Conservation (phyloP, 2,329 filamentous ascomycete genomes). For the Diaporthe caulivora region DNA sequence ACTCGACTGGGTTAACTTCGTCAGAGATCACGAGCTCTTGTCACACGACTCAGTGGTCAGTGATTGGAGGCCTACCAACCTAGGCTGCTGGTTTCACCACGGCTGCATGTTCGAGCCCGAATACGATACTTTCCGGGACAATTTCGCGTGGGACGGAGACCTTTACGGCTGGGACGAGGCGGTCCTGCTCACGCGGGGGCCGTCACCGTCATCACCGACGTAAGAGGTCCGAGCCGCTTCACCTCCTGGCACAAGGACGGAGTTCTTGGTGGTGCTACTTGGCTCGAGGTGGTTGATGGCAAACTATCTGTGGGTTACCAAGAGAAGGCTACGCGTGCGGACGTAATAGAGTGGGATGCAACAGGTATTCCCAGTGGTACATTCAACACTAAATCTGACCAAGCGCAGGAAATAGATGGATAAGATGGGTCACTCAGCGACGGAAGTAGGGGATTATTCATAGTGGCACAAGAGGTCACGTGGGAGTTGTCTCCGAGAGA, state of each 20-base stretch:
- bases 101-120: constrained; percentile 15
- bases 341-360: constrained; percentile 18
- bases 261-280: not conserved
- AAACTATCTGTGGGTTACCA: not conserved
- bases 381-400: not conserved
- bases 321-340: not conserved
- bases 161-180: constrained; percentile 39
- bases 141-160: constrained; percentile 35
- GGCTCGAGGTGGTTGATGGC: constrained; percentile 11
- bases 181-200: constrained; percentile 26
- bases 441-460: not conserved
- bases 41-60: constrained; percentile 27
- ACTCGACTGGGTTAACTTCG: not conserved
- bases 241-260: not conserved
- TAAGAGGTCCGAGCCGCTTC: not conserved
- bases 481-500: not conserved
- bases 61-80: constrained; percentile 37
- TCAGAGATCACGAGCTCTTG: constrained; percentile 11
- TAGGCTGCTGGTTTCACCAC: constrained; percentile 36
- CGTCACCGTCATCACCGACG: constrained; percentile 8
- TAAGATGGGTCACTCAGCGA: too few relatives aligned
- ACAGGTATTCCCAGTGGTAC: not conserved
- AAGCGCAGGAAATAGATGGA: too few relatives aligned
- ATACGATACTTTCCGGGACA: constrained; percentile 4
- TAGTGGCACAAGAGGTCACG: not conserved